A percentile compares a stretch with the other conserved stretches of the same genome.
These are phyloP conservation scores for Brettanomyces nanus DNA, from an alignment of 805 yeast genomes.

Conservation along the genomic window DNA sequence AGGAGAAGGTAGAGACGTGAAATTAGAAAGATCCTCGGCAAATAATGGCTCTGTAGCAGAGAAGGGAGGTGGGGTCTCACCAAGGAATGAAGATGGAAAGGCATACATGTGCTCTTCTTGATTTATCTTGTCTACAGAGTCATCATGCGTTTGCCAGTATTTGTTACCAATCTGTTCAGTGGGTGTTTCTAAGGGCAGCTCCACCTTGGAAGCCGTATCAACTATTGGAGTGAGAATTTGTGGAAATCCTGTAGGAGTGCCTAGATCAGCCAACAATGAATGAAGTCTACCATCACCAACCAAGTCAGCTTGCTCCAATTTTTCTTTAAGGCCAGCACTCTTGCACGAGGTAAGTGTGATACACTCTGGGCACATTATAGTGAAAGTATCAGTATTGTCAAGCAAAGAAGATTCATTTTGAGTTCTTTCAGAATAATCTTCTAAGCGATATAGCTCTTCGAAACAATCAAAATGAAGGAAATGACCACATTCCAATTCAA, in stretches of 20 bases:
- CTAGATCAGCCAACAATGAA: background rate
- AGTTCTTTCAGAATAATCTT: too few relatives aligned
- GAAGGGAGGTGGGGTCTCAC: background rate
- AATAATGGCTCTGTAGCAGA: background rate
- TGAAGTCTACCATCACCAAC: background rate
- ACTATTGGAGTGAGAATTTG: too few relatives aligned
- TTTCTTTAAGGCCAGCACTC: background rate
- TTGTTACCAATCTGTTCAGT: conserved; percentile 15
- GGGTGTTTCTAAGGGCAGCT: conserved; percentile 16
- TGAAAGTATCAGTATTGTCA: conserved; percentile 1
- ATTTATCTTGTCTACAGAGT: too few relatives aligned
- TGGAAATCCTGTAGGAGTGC: background rate
- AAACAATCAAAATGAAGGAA: conserved; percentile 38
- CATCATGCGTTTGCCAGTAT: too few relatives aligned
- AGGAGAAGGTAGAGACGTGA: conserved; percentile 7
- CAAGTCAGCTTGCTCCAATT: background rate
- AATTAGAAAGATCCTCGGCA: background rate
- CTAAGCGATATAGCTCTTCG: conserved; percentile 16
- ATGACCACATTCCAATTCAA: conserved; percentile 36
- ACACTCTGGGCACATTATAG: conserved; percentile 10
- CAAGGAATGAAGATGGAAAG: conserved; percentile 1
- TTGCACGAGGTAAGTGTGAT: background rate
- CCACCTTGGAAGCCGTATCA: too few relatives aligned
- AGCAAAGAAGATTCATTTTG: background rate
- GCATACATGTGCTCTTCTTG: conserved; percentile 1